phyloP scores from a whole-genome alignment of 441 rosid genomes.

The Populus tomentosa region DNA sequence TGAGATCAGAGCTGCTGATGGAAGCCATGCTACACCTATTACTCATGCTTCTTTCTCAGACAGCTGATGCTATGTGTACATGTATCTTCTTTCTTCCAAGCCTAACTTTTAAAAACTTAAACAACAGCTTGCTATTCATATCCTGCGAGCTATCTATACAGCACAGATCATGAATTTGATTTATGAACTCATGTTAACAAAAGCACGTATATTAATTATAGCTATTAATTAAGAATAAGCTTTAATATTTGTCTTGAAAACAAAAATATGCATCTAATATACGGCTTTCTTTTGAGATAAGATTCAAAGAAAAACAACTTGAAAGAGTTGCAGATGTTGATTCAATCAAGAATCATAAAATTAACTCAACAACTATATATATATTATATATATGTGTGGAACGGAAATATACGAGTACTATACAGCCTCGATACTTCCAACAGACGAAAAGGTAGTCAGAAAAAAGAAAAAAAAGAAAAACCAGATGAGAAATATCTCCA shows the following conservation, averaged over 20 bases:
- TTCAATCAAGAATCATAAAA: conserved; percentile 9
- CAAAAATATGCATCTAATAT: conserved; percentile 1
- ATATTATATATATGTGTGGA: neutral
- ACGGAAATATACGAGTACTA: neutral
- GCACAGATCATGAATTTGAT: conserved; percentile 22
- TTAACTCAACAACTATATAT: neutral
- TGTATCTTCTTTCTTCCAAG: conserved; percentile 25
- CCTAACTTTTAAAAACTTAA: conserved; percentile 15
- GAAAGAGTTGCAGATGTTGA: neutral
- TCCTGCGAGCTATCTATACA: conserved; percentile 26
- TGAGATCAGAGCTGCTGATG: conserved; percentile 79
- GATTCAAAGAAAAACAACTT: neutral
- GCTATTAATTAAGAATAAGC: neutral
- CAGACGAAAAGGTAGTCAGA: neutral
- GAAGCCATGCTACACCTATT: conserved; percentile 53
- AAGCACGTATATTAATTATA: neutral
- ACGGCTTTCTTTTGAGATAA: neutral
- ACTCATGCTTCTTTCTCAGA: conserved; percentile 22
- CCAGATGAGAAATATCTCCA: neutral
- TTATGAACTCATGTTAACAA: neutral
- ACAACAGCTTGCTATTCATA: conserved; percentile 34
- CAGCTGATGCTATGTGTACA: neutral
- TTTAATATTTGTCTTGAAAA: neutral
- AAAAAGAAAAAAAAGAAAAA: neutral
- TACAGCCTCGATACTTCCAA: neutral